Evolutionary conservation across 805 yeast species (phyloP), one percentile per base, ranked within the genome.

Genomic region (Saturnispora besseyi): DNA sequence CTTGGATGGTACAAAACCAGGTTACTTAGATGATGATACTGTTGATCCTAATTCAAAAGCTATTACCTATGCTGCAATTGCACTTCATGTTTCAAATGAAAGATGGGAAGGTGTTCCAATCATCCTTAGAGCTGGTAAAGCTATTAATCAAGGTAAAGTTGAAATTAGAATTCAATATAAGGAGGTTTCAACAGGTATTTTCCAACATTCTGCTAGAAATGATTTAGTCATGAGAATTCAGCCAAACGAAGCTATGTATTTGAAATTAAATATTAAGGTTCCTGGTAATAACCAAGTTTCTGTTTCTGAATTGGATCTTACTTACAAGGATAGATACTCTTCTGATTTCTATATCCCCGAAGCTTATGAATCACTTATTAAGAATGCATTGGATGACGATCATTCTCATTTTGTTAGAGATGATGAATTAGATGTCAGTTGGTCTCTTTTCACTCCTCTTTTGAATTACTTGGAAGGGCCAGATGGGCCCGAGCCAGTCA

Each of bases 61-160:
- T 64, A 88, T 89, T 50, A 93, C 99, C 4, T 93, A 78, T 67
- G 96, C 97, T 11, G 96, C 96, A 3, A 63, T 93, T 51, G 78
- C 82, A 22, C 63, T 91, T 54, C 72, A 81, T 56, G 86, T 93
- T 66, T 75, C 81, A 61, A 93, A 90, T 68, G 98, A 93, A 70
- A 81, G 97, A 64, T 93, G 99, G 99, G 93, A 86, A 55, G 98
- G 98, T 62, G 98, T 93, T 42, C 99, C 99, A 49, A 80, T 93
- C 63, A 83, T 93, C 48, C 74, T 93, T 74, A 80, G 96, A 71
- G 99, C 98, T 13, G 99, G 99, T 62, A 93, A 93, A 72, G 96
- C 98, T n/a, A 73, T 93, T 53, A 88, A 91, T 66, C 90, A 84
- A 62, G 85, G 91, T 52, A 89, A 89, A 75, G 99, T 93, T 45